Evolutionary conservation across 1,284 basidiomycete genomes (phyloP).

Genomic region (Sphagnurus paluster): DNA sequence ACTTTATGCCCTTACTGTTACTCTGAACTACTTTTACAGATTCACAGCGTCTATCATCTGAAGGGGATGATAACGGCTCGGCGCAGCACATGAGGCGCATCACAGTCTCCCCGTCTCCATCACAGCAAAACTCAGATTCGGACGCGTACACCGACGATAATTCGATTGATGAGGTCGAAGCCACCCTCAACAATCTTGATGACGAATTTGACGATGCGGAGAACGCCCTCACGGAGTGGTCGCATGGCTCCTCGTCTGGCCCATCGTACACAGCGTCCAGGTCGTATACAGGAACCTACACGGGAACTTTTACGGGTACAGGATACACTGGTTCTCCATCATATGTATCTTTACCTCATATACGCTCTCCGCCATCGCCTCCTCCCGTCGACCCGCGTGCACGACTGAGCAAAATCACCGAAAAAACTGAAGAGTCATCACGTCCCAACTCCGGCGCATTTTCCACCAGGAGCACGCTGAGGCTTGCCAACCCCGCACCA

Average conservation of each 20-base stretch:
- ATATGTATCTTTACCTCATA: slow-evolving; percentile 39
- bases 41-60: slow-evolving; percentile 34
- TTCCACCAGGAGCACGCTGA: slow-evolving; percentile 25
- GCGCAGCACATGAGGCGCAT: slow-evolving; percentile 35
- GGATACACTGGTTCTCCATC: slow-evolving; percentile 48
- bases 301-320: slow-evolving; percentile 18
- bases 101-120: slow-evolving; percentile 36
- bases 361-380: slow-evolving; percentile 30
- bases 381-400: slow-evolving; percentile 37
- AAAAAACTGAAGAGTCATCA: slow-evolving; percentile 57
- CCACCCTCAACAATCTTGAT: slow-evolving; percentile 60
- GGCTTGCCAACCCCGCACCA: slow-evolving; percentile 35
- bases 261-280: slow-evolving; percentile 30
- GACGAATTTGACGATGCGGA: slow-evolving; percentile 64
- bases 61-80: slow-evolving; percentile 30
- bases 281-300: slow-evolving; percentile 35
- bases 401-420: slow-evolving; percentile 61
- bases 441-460: slow-evolving; percentile 46
- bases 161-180: slow-evolving; percentile 65
- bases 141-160: slow-evolving; percentile 46
- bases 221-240: slow-evolving; percentile 61
- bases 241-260: slow-evolving; percentile 31
- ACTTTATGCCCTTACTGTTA: background rate
- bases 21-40: slow-evolving; percentile 25
- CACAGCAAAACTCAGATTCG: slow-evolving; percentile 29